phyloP scores from a whole-genome alignment of 1,284 basidiomycete genomes.

The Nidula niveotomentosa region DNA sequence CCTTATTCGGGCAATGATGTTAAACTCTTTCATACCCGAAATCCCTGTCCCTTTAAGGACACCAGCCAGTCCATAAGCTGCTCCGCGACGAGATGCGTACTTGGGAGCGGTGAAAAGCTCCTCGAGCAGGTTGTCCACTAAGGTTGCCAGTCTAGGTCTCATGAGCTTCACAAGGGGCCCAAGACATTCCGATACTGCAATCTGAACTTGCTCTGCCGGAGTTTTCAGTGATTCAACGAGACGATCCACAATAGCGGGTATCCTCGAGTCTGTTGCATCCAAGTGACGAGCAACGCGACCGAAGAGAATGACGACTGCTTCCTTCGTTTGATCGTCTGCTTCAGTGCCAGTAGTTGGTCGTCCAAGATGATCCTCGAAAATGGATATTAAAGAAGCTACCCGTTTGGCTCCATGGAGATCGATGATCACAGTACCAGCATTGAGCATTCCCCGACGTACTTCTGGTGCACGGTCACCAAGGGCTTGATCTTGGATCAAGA shows the following conservation, averaged over 20 bases:
- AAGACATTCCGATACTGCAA: slow-evolving; percentile 94
- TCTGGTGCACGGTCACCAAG: slow-evolving; percentile 86
- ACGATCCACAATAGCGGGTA: slow-evolving; percentile 87
- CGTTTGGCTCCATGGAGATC: slow-evolving; percentile 81
- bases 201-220: slow-evolving; percentile 95
- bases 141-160: slow-evolving; percentile 57
- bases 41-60: slow-evolving; percentile 91
- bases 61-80: slow-evolving; percentile 95
- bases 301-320: slow-evolving; percentile 94
- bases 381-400: slow-evolving; percentile 76
- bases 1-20: slow-evolving; percentile 75
- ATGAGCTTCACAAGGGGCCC: slow-evolving; percentile 84
- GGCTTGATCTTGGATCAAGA: slow-evolving; percentile 84
- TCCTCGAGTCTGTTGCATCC: slow-evolving; percentile 71
- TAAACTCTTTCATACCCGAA: slow-evolving; percentile 81
- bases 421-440: slow-evolving; percentile 81
- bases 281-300: slow-evolving; percentile 93
- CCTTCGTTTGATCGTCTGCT: slow-evolving; percentile 86
- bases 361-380: slow-evolving; percentile 84
- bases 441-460: slow-evolving; percentile 87
- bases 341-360: slow-evolving; percentile 66
- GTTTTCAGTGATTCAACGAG: slow-evolving; percentile 92
- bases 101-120: slow-evolving; percentile 80
- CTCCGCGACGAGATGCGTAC: slow-evolving; percentile 91
- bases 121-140: slow-evolving; percentile 79